Conservation (phyloP, 768 basidiomycete species). For the Pisolithus orientalis region DNA sequence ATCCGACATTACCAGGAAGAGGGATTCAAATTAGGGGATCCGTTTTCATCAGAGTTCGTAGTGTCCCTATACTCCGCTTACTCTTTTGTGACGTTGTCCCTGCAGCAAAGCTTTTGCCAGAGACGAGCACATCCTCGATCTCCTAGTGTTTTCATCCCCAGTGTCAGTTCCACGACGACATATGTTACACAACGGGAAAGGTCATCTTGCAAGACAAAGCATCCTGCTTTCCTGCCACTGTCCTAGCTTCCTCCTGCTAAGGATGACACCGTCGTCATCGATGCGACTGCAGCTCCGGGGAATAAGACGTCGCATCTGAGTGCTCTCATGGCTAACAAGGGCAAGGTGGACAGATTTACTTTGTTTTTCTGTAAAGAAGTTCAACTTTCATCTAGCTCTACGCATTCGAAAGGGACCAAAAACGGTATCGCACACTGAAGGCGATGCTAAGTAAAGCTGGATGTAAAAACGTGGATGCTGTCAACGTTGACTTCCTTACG, state of each 20-base stretch:
- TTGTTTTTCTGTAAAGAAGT: not conserved
- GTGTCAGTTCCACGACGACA: constrained; percentile 60
- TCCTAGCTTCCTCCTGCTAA: constrained; percentile 71
- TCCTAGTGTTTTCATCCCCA: constrained; percentile 73
- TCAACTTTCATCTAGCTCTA: constrained; percentile 44
- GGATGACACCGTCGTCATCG: constrained; percentile 57
- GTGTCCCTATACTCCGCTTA: not conserved
- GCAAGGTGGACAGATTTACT: constrained; percentile 49
- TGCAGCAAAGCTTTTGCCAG: constrained; percentile 56
- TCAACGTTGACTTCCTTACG: constrained; percentile 79
- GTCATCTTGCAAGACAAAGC: constrained; percentile 97
- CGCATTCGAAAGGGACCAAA: constrained; percentile 86
- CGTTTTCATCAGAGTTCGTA: constrained; percentile 46
- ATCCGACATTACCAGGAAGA: constrained; percentile 45
- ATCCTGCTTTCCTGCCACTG: constrained; percentile 89
- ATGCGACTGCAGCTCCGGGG: constrained; percentile 94
- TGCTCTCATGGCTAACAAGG: constrained; percentile 77
- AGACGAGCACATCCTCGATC: constrained; percentile 78
- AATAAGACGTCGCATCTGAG: constrained; percentile 96
- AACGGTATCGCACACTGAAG: constrained; percentile 76
- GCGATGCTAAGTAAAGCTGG: constrained; percentile 81
- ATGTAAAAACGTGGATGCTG: constrained; percentile 71
- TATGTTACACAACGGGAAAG: constrained; percentile 68
- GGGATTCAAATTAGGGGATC: constrained; percentile 50
- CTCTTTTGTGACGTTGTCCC: constrained; percentile 2